phyloP scores from a whole-genome alignment of 495 filamentous ascomycete genomes.

The Podospora bellae-mahoneyi region DNA sequence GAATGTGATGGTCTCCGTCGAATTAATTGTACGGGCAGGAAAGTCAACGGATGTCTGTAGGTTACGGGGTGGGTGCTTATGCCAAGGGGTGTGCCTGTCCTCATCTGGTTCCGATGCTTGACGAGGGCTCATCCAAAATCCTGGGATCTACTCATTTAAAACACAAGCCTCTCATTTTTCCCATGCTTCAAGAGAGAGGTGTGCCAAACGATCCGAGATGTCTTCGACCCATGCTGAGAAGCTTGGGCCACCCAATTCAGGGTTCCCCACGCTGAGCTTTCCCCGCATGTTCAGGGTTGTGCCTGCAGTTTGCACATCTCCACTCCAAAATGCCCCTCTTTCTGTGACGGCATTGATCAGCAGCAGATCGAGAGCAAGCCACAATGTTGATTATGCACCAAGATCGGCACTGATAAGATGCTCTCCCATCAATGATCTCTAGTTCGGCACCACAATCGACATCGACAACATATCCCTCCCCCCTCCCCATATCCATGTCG shows the following conservation, averaged over 20 bases:
- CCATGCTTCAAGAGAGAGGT: no score
- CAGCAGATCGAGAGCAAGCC: not conserved
- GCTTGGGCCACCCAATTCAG: not conserved
- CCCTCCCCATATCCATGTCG: not conserved
- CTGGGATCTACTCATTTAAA: not conserved
- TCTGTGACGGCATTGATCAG: not conserved
- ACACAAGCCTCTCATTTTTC: no score
- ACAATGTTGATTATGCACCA: not conserved
- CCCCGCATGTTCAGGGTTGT: not conserved
- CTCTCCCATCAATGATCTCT: not conserved
- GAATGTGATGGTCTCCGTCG: no score
- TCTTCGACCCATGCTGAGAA: not conserved
- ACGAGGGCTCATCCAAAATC: not conserved
- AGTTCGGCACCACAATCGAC: not conserved
- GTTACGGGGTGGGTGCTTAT: no score
- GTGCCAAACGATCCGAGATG: no score
- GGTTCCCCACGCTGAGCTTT: not conserved
- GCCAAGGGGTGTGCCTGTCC: no score
- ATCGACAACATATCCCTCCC: not conserved
- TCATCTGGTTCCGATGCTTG: not conserved
- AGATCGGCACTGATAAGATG: not conserved
- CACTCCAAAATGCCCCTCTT: not conserved
- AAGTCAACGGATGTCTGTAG: no score
- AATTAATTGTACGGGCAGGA: no score
- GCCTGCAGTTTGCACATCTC: not conserved